Evolutionary conservation across 768 basidiomycete species (phyloP), one percentile per base, ranked within the genome.

Genomic region (Suillus bovinus): DNA sequence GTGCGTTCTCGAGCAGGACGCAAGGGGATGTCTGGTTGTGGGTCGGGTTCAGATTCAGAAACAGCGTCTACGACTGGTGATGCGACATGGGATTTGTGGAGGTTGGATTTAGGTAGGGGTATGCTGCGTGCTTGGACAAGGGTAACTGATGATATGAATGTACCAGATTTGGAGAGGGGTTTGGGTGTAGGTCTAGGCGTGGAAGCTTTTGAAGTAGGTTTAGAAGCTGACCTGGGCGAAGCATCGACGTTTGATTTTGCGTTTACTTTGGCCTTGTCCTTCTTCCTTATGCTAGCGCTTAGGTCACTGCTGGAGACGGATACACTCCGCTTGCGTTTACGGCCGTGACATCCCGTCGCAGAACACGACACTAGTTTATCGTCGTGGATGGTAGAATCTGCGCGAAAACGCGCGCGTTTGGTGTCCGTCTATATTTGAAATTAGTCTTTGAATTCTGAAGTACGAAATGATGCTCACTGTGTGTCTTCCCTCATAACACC

Each of bases 401-500:
- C 85, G 56, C 90, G 85, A 78, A 91, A 93, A 6, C 90, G 81
- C 0, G 91, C 91, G 50, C 91, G 89, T 74, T 84, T 92, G 42
- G 74, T 59, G 67, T 93, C 91, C 1, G 84, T 88, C 90, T 92
- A 63, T 41, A 55, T 56, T 22, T 33, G 29, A 33, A 63, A 34
- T 56, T 0, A 56, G 38, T 7, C 1, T 29, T 56, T 29, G n/a
- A 11, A n/a, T 20, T 27, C 61, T 41, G 46, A 60, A 52, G 20
- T 10, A 33, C 31, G 11, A 60, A 31, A 50, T 53, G 60, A 29
- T 17, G 56, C 69, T 62, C 47, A 81, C 85, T 9, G 91, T 92
- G 71, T 93, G 91, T 72, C 81, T 84, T 4, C 91, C 91, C 71
- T 93, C 90, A 68, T 91, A 93, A 68, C 91, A 93, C 90, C 90